phyloP scores from a whole-genome alignment of 169 alveolate species.

The Cyclospora cayetanensis region DNA sequence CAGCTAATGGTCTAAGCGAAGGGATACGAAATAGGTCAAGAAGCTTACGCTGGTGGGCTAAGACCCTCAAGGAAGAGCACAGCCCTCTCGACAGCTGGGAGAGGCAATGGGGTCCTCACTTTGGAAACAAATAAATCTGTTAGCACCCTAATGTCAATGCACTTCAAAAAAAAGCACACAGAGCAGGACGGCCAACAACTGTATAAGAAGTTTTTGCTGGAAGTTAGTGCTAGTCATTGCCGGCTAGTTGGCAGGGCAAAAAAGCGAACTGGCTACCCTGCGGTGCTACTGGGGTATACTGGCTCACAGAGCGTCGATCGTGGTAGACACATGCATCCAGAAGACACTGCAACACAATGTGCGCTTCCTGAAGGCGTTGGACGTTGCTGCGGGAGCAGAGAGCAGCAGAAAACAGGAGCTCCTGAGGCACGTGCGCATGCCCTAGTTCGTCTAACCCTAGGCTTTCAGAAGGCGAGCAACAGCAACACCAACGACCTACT shows the following conservation, averaged over 20 bases:
- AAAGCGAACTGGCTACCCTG: neutral
- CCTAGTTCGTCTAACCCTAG: neutral
- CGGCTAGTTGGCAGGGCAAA: neutral
- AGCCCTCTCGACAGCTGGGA: constrained; percentile 36
- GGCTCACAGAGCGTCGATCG: constrained; percentile 44
- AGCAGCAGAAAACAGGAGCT: neutral
- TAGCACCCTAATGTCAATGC: constrained; percentile 49
- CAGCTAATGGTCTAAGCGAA: neutral
- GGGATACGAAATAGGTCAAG: neutral
- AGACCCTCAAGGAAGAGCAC: constrained; percentile 4
- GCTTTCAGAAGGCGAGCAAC: too few relatives aligned
- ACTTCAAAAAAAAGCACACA: constrained; percentile 24
- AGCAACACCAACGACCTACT: constrained; percentile 9
- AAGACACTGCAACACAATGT: constrained; percentile 41
- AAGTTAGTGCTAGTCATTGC: neutral
- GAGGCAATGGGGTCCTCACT: constrained; percentile 33
- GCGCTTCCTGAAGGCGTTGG: neutral
- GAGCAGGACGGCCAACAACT: neutral
- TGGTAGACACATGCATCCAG: constrained; percentile 63
- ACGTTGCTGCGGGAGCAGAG: neutral
- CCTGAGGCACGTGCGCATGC: neutral
- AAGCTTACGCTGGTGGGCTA: constrained; percentile 27
- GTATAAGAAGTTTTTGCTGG: neutral
- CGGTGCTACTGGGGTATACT: neutral
- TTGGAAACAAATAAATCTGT: constrained; percentile 48